Evolutionary conservation across 345 rosid genomes (phyloP).

Genomic region (Eucalyptus albens): DNA sequence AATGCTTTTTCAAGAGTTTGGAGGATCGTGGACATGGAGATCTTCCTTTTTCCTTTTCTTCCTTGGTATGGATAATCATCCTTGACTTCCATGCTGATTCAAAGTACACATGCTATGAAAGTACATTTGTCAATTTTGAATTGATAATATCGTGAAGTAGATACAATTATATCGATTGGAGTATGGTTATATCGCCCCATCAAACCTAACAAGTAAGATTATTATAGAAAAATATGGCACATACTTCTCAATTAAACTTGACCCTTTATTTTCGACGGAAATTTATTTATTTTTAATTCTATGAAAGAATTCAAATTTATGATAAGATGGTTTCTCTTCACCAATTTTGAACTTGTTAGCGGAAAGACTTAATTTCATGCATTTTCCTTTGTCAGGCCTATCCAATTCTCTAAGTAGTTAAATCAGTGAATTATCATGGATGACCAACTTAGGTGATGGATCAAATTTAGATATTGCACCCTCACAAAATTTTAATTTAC

Average conservation of each 20-base stretch:
- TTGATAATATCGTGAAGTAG: rapidly evolving
- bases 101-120: background rate
- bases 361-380: background rate
- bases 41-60: background rate
- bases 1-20: background rate
- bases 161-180: rapidly evolving
- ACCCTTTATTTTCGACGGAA: rapidly evolving
- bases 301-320: background rate
- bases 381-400: rapidly evolving
- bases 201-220: rapidly evolving
- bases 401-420: rapidly evolving
- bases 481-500: background rate
- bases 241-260: rapidly evolving
- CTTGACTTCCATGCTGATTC: background rate
- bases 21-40: background rate
- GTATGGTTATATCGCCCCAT: rapidly evolving
- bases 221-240: rapidly evolving
- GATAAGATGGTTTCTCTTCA: background rate
- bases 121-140: background rate
- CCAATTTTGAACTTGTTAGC: rapidly evolving
- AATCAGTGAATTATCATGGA: background rate
- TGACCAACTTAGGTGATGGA: background rate
- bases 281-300: rapidly evolving
- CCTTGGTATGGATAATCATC: rapidly evolving
- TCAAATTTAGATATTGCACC: background rate